Evolutionary conservation across 2,329 filamentous ascomycete species (phyloP), one percentile per base, ranked within the genome.

Genomic region (Thielaviopsis populi): DNA sequence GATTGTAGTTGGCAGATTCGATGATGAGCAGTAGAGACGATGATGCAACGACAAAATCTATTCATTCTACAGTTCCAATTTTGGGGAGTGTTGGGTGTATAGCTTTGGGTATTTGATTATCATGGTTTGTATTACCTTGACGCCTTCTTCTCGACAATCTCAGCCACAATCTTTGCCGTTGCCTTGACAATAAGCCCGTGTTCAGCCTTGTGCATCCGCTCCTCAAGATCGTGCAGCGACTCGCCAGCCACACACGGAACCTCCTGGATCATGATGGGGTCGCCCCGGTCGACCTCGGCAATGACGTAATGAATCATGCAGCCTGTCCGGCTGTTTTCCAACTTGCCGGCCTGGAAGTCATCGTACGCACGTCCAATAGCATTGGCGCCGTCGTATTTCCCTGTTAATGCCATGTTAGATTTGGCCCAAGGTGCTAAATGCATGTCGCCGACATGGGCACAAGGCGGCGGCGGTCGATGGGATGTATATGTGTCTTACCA

Each of bases 251-350:
- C 80, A 68, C 81, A 83, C 64, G 83, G 78, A 27, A 96, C 82
- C 74, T 91, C 86, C 68, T 79, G 74, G 1, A 85, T 80, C 66
- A 91, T 70, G 69, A 95, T 86, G 10, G 88, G 85, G 67, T 81
- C 78, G 1, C 91, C 91, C 70, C 86, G 81, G 75, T 96, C 91
- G 63, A 96, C 89, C 72, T 92, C 83, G 8, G 76, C 78, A 67
- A 88, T 85, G 58, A 95, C 90, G 74, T 91, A 86, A 75, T 96
- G 91, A 17, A 90, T 84, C 91, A 95, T 96, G 63, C 95, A 85
- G 0, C 91, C 91, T 0, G 91, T 95, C 68, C 79, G 80, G 68
- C 80, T 80, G 68, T 87, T 80, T 69, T 85, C 81, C 10, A 89
- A 80, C 67, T 80, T 81, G 5, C 81, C 80, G 1, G 75, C 76